Conservation (phyloP, 2,329 filamentous ascomycete species). For the Aureobasidium sp. region DNA sequence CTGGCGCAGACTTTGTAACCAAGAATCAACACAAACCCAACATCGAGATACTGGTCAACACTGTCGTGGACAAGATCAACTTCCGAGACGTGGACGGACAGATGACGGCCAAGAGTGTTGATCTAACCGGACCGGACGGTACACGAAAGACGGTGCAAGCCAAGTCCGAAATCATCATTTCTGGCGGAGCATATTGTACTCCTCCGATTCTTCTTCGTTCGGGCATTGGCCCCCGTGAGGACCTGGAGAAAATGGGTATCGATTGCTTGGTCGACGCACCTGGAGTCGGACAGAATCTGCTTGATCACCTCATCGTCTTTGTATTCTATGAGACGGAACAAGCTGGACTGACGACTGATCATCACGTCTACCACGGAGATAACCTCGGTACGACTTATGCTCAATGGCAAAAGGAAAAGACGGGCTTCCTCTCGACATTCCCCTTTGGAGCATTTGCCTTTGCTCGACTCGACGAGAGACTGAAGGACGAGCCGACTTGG, state of each 20-base stretch:
- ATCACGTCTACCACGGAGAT: conserved; percentile 48
- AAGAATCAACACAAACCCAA: conserved; percentile 34
- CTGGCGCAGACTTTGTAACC: conserved; percentile 45
- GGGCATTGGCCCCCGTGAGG: conserved; percentile 43
- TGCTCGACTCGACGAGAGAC: conserved; percentile 54
- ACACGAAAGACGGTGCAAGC: conserved; percentile 33
- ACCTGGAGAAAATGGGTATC: conserved; percentile 37
- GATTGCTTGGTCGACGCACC: conserved; percentile 39
- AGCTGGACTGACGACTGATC: conserved; percentile 48
- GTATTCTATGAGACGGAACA: conserved; percentile 39
- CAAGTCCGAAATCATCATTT: conserved; percentile 42
- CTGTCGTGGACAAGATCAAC: conserved; percentile 38
- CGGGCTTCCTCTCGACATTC: conserved; percentile 53
- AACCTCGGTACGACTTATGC: conserved; percentile 48
- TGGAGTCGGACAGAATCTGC: conserved; percentile 44
- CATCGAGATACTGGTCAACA: conserved; percentile 26
- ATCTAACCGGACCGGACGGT: conserved; percentile 38
- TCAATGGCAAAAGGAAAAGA: conserved; percentile 52
- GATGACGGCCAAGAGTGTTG: conserved; percentile 42
- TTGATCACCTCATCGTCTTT: conserved; percentile 18
- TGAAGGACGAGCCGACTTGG: conserved; percentile 51
- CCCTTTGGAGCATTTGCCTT: conserved; percentile 58
- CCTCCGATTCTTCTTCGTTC: conserved; percentile 49
- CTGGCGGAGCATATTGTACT: conserved; percentile 45
- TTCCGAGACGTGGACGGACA: conserved; percentile 34